These are phyloP conservation scores for Nectriaceae sp. DNA, from an alignment of 2,329 filamentous ascomycete species.

Conservation along the genomic window DNA sequence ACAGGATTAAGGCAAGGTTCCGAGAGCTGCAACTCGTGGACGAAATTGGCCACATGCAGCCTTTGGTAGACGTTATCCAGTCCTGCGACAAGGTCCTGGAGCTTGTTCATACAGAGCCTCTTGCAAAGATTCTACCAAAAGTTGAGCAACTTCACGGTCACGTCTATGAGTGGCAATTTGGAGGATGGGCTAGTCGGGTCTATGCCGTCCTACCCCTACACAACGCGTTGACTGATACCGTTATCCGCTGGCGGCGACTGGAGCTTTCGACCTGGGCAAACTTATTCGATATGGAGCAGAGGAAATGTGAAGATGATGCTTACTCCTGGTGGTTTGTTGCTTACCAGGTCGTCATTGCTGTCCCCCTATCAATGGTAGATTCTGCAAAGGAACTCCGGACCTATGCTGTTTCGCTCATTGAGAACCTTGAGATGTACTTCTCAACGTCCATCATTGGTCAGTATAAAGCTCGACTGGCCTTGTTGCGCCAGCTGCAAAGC, in stretches of 20 bases:
- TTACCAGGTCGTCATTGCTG: slow-evolving; percentile 84
- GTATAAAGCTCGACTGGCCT: slow-evolving; percentile 68
- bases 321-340: slow-evolving; percentile 96
- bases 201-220: slow-evolving; percentile 72
- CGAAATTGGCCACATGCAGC: slow-evolving; percentile 73
- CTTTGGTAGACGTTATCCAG: slow-evolving; percentile 72
- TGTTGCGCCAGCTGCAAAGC: slow-evolving; percentile 66
- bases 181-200: slow-evolving; percentile 79
- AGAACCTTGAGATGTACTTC: slow-evolving; percentile 79
- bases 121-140: slow-evolving; percentile 83
- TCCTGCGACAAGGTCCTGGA: slow-evolving; percentile 75
- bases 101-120: slow-evolving; percentile 76
- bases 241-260: slow-evolving; percentile 87
- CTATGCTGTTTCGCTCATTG: slow-evolving; percentile 71
- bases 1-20: slow-evolving; percentile 72
- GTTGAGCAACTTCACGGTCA: slow-evolving; percentile 84
- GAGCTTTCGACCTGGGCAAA: slow-evolving; percentile 92
- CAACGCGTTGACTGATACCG: slow-evolving; percentile 74
- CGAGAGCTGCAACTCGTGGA: slow-evolving; percentile 66
- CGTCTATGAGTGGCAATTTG: slow-evolving; percentile 91
- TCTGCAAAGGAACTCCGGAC: slow-evolving; percentile 58
- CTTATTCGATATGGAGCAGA: slow-evolving; percentile 80
- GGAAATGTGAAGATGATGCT: slow-evolving; percentile 75
- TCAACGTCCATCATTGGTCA: slow-evolving; percentile 79
- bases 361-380: slow-evolving; percentile 66